Conservation (phyloP, 345 rosid genomes). For the Euphorbia tirucalli region DNA sequence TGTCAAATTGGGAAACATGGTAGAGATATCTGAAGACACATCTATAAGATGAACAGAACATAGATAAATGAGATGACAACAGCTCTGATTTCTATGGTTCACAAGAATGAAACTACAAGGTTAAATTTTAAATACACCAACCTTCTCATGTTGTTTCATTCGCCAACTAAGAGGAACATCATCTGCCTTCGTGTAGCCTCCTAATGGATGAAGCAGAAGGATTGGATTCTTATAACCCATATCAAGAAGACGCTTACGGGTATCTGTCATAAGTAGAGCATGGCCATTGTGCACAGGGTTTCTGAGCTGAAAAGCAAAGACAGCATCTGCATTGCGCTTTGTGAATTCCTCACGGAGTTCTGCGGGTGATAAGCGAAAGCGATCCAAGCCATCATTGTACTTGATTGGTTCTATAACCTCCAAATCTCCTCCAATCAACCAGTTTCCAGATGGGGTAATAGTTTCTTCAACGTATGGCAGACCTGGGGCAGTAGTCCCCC, state of each 20-base stretch:
- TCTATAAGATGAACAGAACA: too few species aligned
- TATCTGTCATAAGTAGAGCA: conserved; percentile 93
- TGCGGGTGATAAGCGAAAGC: conserved; percentile 81
- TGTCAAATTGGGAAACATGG: neutral
- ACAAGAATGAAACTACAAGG: too few species aligned
- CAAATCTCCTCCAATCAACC: conserved; percentile 95
- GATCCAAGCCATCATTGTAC: conserved; percentile 87
- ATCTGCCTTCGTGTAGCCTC: conserved; percentile 96
- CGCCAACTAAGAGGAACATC: conserved; percentile 98
- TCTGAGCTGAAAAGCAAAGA: conserved; percentile 97
- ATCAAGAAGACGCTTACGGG: conserved; percentile 84
- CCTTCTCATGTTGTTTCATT: conserved; percentile 98
- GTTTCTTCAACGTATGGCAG: conserved; percentile 85
- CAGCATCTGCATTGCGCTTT: conserved; percentile 90
- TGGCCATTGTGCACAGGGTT: conserved; percentile 99
- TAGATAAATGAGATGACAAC: too few species aligned
- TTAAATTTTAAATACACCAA: conserved; percentile 11
- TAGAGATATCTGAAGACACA: too few species aligned
- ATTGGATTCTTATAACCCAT: conserved; percentile 95
- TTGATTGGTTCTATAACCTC: conserved; percentile 89
- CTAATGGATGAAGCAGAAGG: conserved; percentile 92
- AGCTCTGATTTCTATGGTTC: too few species aligned
- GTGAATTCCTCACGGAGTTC: conserved; percentile 73
- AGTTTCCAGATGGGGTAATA: conserved; percentile 69
- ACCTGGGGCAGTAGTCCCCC: conserved; percentile 96